A percentile compares a stretch with the other conserved stretches of the same genome.
phyloP scores from a whole-genome alignment of 1,284 basidiomycete genomes.

The Pseudozyma tsukubaensis region DNA sequence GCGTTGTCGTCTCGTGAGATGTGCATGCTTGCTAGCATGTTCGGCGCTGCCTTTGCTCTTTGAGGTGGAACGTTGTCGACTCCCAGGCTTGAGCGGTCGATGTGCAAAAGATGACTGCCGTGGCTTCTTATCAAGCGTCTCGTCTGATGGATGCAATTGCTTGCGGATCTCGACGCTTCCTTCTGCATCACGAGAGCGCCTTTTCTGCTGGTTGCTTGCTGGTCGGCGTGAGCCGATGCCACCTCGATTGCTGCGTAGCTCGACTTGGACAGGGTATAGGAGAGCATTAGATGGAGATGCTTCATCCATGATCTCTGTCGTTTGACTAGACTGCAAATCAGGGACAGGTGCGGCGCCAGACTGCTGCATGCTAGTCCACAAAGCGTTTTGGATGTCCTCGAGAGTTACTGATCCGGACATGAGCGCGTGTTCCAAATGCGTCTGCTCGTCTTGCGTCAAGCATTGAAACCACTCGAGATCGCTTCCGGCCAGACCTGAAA shows the following conservation, averaged over 20 bases:
- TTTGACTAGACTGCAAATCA: background rate
- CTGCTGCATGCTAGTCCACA: background rate
- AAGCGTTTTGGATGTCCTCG: conserved; percentile 14
- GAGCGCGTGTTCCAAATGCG: conserved; percentile 15
- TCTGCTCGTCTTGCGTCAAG: conserved; percentile 12
- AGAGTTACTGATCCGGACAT: conserved; percentile 21
- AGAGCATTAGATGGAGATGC: conserved; percentile 8
- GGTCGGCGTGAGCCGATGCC: conserved; percentile 9
- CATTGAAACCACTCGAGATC: conserved; percentile 21
- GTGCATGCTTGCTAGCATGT: conserved; percentile 1
- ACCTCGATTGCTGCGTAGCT: conserved; percentile 17
- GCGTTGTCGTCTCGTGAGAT: conserved; percentile 16
- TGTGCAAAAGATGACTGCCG: background rate
- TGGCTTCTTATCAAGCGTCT: conserved; percentile 2
- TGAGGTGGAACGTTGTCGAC: conserved; percentile 12
- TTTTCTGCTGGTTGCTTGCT: background rate
- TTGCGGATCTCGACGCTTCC: conserved; percentile 24
- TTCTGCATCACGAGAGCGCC: conserved; percentile 22
- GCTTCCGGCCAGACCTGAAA: conserved; percentile 2
- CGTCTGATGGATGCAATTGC: conserved; percentile 5
- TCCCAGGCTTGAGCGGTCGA: conserved; percentile 4
- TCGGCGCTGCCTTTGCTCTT: background rate
- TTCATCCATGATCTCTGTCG: background rate
- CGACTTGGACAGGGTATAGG: conserved; percentile 27
- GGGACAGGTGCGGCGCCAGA: too few species aligned